Percentiles rank a stretch among this genome's conserved stretches.
Conservation (phyloP, 805 yeast genomes). For the Starmera dryadoides region DNA sequence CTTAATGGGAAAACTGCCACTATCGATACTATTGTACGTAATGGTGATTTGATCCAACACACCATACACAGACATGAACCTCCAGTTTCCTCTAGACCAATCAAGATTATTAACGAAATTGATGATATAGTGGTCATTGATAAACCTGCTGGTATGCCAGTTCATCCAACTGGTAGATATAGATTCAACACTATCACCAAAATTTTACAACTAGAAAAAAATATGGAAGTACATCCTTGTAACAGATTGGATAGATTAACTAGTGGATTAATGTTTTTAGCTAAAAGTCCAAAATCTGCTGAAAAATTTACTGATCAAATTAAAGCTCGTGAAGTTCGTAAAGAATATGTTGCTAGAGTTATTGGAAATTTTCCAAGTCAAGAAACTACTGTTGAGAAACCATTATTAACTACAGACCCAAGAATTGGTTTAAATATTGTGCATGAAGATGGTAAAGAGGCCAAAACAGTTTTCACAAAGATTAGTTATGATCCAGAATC, state of each 20-base stretch:
- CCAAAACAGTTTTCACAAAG: conserved; percentile 63
- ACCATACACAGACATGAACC: conserved; percentile 83
- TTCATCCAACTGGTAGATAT: conserved; percentile 90
- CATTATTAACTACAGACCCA: conserved; percentile 65
- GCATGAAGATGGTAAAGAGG: conserved; percentile 41
- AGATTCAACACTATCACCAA: conserved; percentile 73
- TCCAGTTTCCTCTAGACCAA: conserved; percentile 19
- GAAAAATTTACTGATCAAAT: conserved; percentile 53
- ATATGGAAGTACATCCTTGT: conserved; percentile 39
- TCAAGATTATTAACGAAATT: conserved; percentile 35
- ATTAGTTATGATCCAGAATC: conserved; percentile 62
- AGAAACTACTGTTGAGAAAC: conserved; percentile 52
- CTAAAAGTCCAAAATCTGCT: conserved; percentile 32
- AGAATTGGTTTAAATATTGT: conserved; percentile 57
- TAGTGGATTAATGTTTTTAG: conserved; percentile 78
- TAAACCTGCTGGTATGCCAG: conserved; percentile 92
- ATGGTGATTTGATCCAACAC: conserved; percentile 78
- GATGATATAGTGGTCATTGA: conserved; percentile 75
- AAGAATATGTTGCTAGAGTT: conserved; percentile 83
- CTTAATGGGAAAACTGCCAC: conserved; percentile 62
- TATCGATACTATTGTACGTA: conserved; percentile 56
- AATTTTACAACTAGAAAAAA: conserved; percentile 62
- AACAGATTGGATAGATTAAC: conserved; percentile 87
- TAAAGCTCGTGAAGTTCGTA: conserved; percentile 62
- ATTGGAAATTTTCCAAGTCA: conserved; percentile 76